phyloP scores from a whole-genome alignment of 257 asterid species.

The Verbascum thapsus region DNA sequence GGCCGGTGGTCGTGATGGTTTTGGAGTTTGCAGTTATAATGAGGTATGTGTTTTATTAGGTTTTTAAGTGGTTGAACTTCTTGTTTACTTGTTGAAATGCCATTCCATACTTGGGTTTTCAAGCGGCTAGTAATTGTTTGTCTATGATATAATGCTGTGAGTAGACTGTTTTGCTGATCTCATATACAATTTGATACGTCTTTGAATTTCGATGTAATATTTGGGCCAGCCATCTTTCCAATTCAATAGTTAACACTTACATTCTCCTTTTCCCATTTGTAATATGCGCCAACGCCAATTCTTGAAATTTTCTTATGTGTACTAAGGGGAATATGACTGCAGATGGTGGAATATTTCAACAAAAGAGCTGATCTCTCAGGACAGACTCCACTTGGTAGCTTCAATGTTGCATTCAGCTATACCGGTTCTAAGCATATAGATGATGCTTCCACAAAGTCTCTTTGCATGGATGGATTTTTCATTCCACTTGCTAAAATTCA shows the following conservation, averaged over 20 bases:
- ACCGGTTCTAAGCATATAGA: constrained; percentile 67
- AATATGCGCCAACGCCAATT: constrained; percentile 1
- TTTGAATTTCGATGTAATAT: constrained; percentile 9
- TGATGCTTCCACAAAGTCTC: constrained; percentile 72
- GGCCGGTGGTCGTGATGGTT: constrained; percentile 63
- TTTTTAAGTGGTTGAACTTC: not conserved
- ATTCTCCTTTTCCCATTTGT: constrained; percentile 1
- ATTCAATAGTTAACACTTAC: not conserved
- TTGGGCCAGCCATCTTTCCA: too few relatives aligned
- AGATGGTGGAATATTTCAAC: constrained; percentile 92
- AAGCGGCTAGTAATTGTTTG: too few relatives aligned
- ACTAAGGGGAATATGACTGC: constrained; percentile 31
- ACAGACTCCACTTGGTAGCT: constrained; percentile 71
- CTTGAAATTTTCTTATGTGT: constrained; percentile 3
- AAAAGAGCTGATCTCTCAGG: constrained; percentile 66
- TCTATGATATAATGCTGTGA: too few relatives aligned
- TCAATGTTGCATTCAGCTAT: constrained; percentile 75
- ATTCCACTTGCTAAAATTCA: constrained; percentile 73
- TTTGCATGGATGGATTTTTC: constrained; percentile 80
- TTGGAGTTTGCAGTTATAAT: constrained; percentile 63
- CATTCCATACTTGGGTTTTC: too few relatives aligned
- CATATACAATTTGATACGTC: not conserved
- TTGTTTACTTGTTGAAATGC: too few relatives aligned
- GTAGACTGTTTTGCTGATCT: too few relatives aligned
- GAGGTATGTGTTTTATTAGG: constrained; percentile 53